Base-by-base conservation (phyloP, 2,329 filamentous ascomycete genomes). In the Lachnellula arida region DNA sequence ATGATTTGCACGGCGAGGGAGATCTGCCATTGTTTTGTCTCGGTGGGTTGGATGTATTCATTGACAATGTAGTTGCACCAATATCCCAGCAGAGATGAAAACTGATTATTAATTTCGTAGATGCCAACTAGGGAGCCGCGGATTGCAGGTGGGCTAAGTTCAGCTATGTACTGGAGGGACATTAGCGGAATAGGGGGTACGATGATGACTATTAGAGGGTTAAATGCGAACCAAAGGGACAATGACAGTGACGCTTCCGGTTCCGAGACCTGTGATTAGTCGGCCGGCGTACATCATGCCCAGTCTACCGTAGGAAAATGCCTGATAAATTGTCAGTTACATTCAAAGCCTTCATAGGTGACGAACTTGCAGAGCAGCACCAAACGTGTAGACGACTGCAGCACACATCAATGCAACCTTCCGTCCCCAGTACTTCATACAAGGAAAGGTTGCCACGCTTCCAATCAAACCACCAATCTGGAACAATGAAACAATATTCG, bases 91-190 rank as follows among this genome's bases (percentile, higher is more conserved):
- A 85, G 68, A 56, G 84, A 76, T 71, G 86, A 83, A 68, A 81
- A 74, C 71, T 87, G 85, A 71, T 81, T 86, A 25, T 82, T 81
- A 1, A 87, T 75, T 67, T 88, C 85, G 69, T 86, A 88, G 51
- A 87, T 79, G 51, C 85, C 84, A 23, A 87, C 81, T 1, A 88
- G 75, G 2, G 83, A 77, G 17, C 85, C 85, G 59, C 85, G 78
- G 47, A 87, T 78, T 4, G 83, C 82, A 0, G 84, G 83, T 2
- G 85, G 85, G 0, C 82, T 69, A 39, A 67, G 57, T 46, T 67
- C 66, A 5, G 66, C 63, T 6, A 68, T 66, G 23, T 68, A 68
- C 63, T 65, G 47, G 19, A 32, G 23, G n/a, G n/a, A 46, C n/a
- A 39, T 56, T 55, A 56, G 51, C 19, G 46, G 42, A 14, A 40